Conservation (phyloP, 1,139 yeast species). For the Geotrichum restrictum region DNA sequence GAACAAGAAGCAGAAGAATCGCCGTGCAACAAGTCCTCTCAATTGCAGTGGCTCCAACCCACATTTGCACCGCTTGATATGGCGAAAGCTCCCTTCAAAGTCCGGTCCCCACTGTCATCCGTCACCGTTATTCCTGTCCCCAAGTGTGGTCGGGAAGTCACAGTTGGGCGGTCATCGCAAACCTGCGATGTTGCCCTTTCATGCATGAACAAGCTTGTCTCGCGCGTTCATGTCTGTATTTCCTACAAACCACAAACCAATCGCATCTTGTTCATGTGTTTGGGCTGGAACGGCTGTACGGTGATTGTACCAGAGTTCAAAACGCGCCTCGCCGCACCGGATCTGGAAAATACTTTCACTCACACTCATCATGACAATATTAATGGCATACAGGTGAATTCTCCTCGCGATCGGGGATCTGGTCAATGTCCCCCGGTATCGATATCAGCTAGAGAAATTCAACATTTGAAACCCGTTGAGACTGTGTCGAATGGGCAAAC, state of each 20-base stretch:
- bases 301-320: constrained; percentile 51
- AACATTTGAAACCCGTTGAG: background rate
- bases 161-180: constrained; percentile 64
- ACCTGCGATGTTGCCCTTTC: constrained; percentile 56
- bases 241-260: constrained; percentile 32
- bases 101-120: constrained; percentile 35
- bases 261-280: constrained; percentile 46
- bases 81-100: constrained; percentile 22
- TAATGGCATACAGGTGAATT: background rate
- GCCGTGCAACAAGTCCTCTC: background rate
- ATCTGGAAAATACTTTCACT: background rate
- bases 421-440: background rate
- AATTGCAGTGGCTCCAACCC: constrained; percentile 11
- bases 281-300: constrained; percentile 69
- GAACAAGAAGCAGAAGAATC: background rate
- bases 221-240: constrained; percentile 59
- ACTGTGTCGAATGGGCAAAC: constrained; percentile 36
- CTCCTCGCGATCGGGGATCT: background rate
- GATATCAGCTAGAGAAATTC: background rate
- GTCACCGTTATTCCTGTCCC: constrained; percentile 36
- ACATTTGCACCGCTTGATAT: constrained; percentile 21
- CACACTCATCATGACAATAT: background rate
- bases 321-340: constrained; percentile 20
- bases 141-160: constrained; percentile 35
- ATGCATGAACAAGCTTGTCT: constrained; percentile 55